Evolutionary conservation across 352 stramenopile genomes (phyloP), one percentile per base, ranked within the genome.

Genomic region (Aphanomyces stellatus): DNA sequence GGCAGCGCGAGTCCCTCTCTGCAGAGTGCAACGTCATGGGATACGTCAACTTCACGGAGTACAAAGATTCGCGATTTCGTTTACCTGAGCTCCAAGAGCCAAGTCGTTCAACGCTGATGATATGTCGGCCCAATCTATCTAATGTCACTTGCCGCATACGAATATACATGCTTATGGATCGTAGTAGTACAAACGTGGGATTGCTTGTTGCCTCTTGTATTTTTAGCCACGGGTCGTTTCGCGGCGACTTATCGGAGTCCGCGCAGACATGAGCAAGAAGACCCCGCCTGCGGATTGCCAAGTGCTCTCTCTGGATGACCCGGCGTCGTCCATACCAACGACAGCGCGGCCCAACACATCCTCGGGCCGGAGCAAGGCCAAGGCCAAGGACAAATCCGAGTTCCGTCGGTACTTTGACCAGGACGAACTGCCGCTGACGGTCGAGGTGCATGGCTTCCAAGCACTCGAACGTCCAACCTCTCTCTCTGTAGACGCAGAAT

Each of bases 391-490:
- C 33, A 90, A 69, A 24, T 30, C 79, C 63, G 82, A 91, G 57
- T 92, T 92, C 64, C 82, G 84, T 27, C 78, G 79, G 56, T 89
- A 79, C 53, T 69, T 90, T 30, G 82, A 91, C 46, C 80, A 76
- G 25, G 72, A 87, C 13, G 82, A 89, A 43, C 74, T 92, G 5
- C 82, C 84, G 24, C 60, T 92, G 10, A 33, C 62, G 37, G 86
- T 92, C 46, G 73, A 81, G 64, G 62, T 69, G 27, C 13, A 22
- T n/a, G n/a, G n/a, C n/a, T n/a, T n/a, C 48, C 46, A 24, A 15
- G 2, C 24, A 1, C 24, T 19, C n/a, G 37, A 1, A 62, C 13
- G 41, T 63, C 22, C 10, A 13, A 27, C 22, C 40, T 43, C 33
- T 22, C 10, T 62, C 13, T 63, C 31, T 41, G 42, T 65, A 62